Base-by-base conservation (phyloP, 192 early-diverging fungal genomes). In the Kickxella alabastrina region DNA sequence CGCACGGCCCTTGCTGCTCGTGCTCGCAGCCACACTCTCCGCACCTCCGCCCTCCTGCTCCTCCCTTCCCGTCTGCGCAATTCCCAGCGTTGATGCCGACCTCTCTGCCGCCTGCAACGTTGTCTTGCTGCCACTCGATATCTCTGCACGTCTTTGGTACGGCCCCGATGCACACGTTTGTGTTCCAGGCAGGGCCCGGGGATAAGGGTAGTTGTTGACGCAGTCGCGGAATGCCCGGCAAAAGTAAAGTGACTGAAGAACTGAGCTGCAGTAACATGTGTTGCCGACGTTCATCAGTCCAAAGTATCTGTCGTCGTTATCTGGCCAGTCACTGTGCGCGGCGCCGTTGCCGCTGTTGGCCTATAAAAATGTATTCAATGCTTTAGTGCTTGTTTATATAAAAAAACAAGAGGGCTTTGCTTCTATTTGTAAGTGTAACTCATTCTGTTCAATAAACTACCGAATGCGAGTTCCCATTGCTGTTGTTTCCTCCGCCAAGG, bases 201-300 rank as follows among this genome's bases (percentile, higher is more conserved):
- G 81, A 34, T 83, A 82, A 10, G 83, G 85, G 57, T 87, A 95
- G 53, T 79, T 79, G 62, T 85, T 74, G 15, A 97, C 86, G 57
- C 89, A 93, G 66, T 96, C 89, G 48, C 96, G 87, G 59, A 99
- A 99, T 0, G 93, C 88, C 39, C 83, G 80, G 67, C 94, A 94
- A 60, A 88, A 93, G 72, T 97, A 99, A 46, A 99, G 80, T 14
- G 92, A 90, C 78, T 99, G 94, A 3, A 99, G 70, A 10, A 99
- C 87, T 5, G 93, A 96, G 74, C 95, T 99, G 57, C 88, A 87
- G 62, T 98, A 98, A 64, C 94, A 69, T 14, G 49, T 69, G 40
- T 71, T 72, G 21, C 64, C 68, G n/a, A 92, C 90, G 79, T 97
- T 97, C 62, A 93, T 88, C 15, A 97, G 74, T 12, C 94, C 94